These are phyloP conservation scores for Pholiota conissans DNA, from an alignment of 768 basidiomycete genomes.

Conservation along the genomic window DNA sequence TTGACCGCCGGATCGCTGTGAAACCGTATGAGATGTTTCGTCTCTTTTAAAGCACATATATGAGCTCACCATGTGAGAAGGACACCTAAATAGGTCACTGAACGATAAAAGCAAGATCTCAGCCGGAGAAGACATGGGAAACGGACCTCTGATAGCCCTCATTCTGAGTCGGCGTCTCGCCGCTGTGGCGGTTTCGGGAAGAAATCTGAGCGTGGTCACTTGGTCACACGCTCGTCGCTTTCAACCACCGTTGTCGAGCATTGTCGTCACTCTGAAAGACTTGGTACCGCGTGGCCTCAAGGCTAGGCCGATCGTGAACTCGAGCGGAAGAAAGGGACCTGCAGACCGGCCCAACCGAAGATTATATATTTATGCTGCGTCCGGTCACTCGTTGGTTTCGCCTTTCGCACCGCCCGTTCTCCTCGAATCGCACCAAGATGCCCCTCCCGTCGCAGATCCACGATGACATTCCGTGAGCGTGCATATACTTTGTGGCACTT, in stretches of 20 bases:
- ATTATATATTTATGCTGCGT: slow-evolving; percentile 8
- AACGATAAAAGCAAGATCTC: not conserved
- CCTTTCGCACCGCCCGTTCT: slow-evolving; percentile 18
- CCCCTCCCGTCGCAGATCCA: slow-evolving; percentile 32
- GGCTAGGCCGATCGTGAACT: not conserved
- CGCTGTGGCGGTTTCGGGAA: slow-evolving; percentile 11
- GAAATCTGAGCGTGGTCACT: slow-evolving; percentile 5
- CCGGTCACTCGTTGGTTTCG: not conserved
- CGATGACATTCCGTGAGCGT: slow-evolving; percentile 25
- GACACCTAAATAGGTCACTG: slow-evolving; percentile 43
- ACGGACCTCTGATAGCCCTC: slow-evolving; percentile 66
- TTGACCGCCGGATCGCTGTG: slow-evolving; percentile 85
- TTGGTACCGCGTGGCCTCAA: too few relatives aligned
- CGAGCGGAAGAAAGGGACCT: not conserved
- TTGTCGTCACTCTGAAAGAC: too few relatives aligned
- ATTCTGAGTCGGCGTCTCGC: slow-evolving; percentile 30
- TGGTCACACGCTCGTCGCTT: slow-evolving; percentile 11
- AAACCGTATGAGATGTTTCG: not conserved
- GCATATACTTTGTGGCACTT: not conserved
- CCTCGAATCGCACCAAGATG: slow-evolving; percentile 22
- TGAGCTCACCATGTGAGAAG: slow-evolving; percentile 63
- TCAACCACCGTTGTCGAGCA: not conserved
- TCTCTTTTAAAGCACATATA: not conserved
- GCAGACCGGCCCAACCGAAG: slow-evolving; percentile 4
- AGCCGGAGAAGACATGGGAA: not conserved